These are phyloP conservation scores for Leccinum colubrinum DNA, from an alignment of 1,284 basidiomycete species.

Conservation along the genomic window DNA sequence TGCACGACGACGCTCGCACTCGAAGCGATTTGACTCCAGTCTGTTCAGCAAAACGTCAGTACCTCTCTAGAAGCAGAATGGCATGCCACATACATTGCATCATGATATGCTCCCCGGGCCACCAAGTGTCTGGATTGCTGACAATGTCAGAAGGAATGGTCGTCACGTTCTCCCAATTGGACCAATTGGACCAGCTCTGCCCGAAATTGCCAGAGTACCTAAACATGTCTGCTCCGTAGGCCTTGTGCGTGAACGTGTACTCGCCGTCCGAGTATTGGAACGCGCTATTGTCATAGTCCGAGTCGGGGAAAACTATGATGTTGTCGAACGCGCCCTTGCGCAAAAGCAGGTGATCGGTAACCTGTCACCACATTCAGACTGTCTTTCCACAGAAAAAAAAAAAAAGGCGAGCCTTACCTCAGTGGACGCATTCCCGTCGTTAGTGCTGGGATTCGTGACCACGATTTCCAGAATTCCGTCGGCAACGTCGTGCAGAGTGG, in stretches of 20 bases:
- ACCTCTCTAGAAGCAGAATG: neutral
- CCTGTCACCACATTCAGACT: slow-evolving; percentile 35
- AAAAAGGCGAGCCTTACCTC: slow-evolving; percentile 41
- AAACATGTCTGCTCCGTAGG: slow-evolving; percentile 84
- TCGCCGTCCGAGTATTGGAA: slow-evolving; percentile 60
- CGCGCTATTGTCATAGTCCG: slow-evolving; percentile 70
- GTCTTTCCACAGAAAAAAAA: neutral
- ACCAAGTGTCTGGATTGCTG: slow-evolving; percentile 58
- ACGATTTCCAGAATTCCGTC: slow-evolving; percentile 80
- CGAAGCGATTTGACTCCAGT: slow-evolving; percentile 70
- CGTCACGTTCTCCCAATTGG: slow-evolving; percentile 70
- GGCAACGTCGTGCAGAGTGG: slow-evolving; percentile 67
- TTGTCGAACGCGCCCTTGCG: slow-evolving; percentile 77
- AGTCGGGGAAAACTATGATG: slow-evolving; percentile 78
- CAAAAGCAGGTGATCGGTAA: slow-evolving; percentile 71
- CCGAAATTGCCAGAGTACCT: slow-evolving; percentile 87
- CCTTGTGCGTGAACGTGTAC: slow-evolving; percentile 78
- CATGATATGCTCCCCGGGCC: slow-evolving; percentile 82
- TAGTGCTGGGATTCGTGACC: slow-evolving; percentile 54
- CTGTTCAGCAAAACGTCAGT: slow-evolving; percentile 35
- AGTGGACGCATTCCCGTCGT: slow-evolving; percentile 46
- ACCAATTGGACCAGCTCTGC: slow-evolving; percentile 81
- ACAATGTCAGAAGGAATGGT: slow-evolving; percentile 61
- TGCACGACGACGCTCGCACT: slow-evolving; percentile 72
- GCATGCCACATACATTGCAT: slow-evolving; percentile 68